These are phyloP conservation scores for Coemansia brasiliensis DNA, from an alignment of 192 early-diverging fungal species.

Conservation along the genomic window DNA sequence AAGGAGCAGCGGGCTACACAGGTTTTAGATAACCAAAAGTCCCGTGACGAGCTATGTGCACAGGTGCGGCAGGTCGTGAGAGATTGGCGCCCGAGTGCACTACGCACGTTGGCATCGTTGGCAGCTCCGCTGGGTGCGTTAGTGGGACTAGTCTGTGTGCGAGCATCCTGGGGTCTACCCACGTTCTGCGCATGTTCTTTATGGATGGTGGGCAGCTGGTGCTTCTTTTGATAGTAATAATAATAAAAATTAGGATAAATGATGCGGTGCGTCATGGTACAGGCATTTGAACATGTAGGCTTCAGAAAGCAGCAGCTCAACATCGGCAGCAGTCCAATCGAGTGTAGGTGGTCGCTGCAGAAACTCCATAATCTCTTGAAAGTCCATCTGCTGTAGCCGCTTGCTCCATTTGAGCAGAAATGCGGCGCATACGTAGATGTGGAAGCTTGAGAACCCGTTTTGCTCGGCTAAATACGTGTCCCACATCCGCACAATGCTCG, in stretches of 20 bases:
- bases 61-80: conserved; percentile 21
- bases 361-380: conserved; percentile 92
- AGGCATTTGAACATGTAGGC: conserved; percentile 97
- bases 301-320: conserved; percentile 91
- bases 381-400: conserved; percentile 83
- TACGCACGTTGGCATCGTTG: conserved; percentile 25
- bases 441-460: conserved; percentile 87
- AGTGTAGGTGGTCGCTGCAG: conserved; percentile 86
- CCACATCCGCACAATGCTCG: conserved; percentile 96
- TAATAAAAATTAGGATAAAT: conserved; percentile 41
- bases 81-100: conserved; percentile 30
- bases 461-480: conserved; percentile 85
- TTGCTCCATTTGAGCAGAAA: conserved; percentile 96
- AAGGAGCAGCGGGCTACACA: conserved; percentile 76
- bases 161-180: conserved; percentile 17
- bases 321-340: conserved; percentile 86
- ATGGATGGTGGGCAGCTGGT: conserved; percentile 18
- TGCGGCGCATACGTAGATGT: conserved; percentile 97
- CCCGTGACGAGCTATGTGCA: conserved; percentile 45
- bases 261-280: conserved; percentile 89
- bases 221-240: background rate
- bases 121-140: conserved; percentile 28
- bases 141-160: conserved; percentile 27
- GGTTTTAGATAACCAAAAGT: conserved; percentile 84
- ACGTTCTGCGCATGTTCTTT: conserved; percentile 30